Conservation (phyloP, 2,329 filamentous ascomycete genomes). For the Elsinoe batatas region DNA sequence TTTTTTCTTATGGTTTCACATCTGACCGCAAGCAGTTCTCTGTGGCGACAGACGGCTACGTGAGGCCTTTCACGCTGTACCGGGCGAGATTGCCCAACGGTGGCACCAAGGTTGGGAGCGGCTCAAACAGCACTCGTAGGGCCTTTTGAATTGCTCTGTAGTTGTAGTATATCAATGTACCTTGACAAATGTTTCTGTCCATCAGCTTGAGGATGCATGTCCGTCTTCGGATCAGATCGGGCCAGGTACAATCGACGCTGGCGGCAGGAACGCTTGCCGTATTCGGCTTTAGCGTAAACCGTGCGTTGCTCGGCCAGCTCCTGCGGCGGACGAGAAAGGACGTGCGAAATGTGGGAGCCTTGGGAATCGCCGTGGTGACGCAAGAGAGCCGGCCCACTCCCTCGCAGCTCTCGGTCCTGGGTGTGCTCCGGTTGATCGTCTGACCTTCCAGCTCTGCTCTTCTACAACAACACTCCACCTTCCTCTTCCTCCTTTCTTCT, state of each 20-base stretch:
- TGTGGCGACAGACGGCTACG: conserved; percentile 36
- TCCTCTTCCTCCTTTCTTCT: conserved; percentile 3
- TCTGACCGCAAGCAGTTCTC: conserved; percentile 24
- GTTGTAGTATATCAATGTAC: background rate
- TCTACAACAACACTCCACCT: conserved; percentile 1
- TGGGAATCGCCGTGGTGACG: conserved; percentile 2
- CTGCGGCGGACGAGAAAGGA: background rate
- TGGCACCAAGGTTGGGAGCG: conserved; percentile 28
- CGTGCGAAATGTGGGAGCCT: background rate
- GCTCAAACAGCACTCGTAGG: conserved; percentile 4
- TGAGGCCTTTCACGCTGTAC: conserved; percentile 36
- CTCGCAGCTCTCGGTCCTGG: background rate
- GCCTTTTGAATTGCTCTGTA: background rate
- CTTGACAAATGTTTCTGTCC: background rate
- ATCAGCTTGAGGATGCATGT: background rate
- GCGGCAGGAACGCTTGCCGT: background rate
- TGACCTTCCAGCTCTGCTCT: conserved; percentile 10
- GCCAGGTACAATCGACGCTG: conserved; percentile 3
- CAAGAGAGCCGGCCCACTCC: conserved; percentile 1
- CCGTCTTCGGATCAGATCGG: background rate
- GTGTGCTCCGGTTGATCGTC: conserved; percentile 2
- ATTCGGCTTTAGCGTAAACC: background rate
- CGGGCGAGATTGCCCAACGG: conserved; percentile 33
- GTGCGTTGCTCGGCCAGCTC: background rate
- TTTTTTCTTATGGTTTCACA: background rate